These are phyloP conservation scores for Phaffomyces antillensis DNA, from an alignment of 805 yeast genomes.

Conservation along the genomic window DNA sequence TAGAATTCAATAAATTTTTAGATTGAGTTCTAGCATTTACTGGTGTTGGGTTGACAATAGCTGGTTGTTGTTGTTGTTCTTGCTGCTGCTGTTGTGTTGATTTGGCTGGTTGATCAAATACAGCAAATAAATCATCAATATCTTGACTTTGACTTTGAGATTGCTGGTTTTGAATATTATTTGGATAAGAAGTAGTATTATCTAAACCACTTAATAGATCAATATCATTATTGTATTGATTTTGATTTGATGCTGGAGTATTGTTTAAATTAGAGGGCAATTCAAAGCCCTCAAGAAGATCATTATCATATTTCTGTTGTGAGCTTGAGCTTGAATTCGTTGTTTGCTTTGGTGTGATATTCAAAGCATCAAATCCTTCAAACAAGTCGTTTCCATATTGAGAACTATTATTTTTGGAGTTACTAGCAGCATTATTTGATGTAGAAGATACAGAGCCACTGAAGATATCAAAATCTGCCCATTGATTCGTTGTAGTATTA, in stretches of 20 bases:
- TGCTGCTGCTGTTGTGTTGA: background rate
- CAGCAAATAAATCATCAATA: slow-evolving; percentile 26
- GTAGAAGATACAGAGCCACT: slow-evolving; percentile 6
- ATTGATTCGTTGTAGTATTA: slow-evolving; percentile 14
- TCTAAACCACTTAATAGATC: background rate
- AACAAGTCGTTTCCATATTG: slow-evolving; percentile 9
- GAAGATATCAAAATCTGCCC: slow-evolving; percentile 34
- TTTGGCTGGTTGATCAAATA: slow-evolving; percentile 20
- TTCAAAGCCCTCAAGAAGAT: slow-evolving; percentile 19
- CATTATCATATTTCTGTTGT: slow-evolving; percentile 2
- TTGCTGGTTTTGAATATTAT: background rate
- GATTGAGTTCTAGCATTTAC: background rate
- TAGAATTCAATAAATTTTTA: background rate
- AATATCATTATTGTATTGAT: background rate
- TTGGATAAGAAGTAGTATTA: background rate
- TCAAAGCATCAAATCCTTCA: slow-evolving; percentile 18
- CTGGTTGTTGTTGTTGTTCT: slow-evolving; percentile 1
- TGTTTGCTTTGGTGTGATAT: background rate
- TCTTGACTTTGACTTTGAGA: slow-evolving; percentile 10
- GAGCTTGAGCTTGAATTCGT: background rate
- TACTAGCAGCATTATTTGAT: background rate
- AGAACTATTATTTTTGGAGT: background rate
- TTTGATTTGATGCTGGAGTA: background rate
- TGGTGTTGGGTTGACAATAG: slow-evolving; percentile 4
- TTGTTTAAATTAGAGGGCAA: background rate